Conservation (phyloP, 495 filamentous ascomycete genomes). For the Apodospora peruviana region DNA sequence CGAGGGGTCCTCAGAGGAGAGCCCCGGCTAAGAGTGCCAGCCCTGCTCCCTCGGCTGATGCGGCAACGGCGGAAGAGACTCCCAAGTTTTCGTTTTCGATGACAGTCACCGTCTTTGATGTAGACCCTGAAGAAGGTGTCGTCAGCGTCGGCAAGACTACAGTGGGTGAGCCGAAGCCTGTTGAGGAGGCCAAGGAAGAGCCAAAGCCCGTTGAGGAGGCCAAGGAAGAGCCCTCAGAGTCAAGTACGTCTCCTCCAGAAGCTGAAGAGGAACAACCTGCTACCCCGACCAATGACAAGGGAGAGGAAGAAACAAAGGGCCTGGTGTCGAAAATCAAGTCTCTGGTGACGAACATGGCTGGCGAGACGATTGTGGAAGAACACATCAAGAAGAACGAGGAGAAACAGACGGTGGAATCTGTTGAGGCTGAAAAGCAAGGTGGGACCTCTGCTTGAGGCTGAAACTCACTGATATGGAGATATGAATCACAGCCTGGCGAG, state of each 20-base stretch:
- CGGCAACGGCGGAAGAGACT: constrained; percentile 12
- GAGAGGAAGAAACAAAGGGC: constrained; percentile 1
- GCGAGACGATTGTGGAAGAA: constrained; percentile 44
- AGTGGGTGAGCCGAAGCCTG: constrained; percentile 15
- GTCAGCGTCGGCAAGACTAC: constrained; percentile 27
- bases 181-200: constrained; percentile 8
- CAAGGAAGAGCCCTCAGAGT: constrained; percentile 8
- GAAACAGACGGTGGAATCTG: constrained; percentile 27
- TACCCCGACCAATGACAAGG: constrained; percentile 14
- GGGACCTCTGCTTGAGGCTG: too few relatives aligned
- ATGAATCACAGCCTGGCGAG: too few relatives aligned
- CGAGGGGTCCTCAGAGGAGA: constrained; percentile 79
- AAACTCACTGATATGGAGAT: too few relatives aligned
- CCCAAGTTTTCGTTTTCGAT: constrained; percentile 33
- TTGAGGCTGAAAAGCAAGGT: constrained; percentile 25
- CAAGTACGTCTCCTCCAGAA: constrained; percentile 17
- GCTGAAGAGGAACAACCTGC: constrained; percentile 9
- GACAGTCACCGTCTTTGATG: constrained; percentile 40
- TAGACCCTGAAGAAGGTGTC: constrained; percentile 47
- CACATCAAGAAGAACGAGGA: constrained; percentile 29
- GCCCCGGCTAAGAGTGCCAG: constrained; percentile 48
- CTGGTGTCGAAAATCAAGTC: constrained; percentile 22
- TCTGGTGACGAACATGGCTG: constrained; percentile 51
- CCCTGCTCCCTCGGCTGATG: constrained; percentile 21
- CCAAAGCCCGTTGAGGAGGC: constrained; percentile 16